These are phyloP conservation scores for Taiwanofungus camphoratus DNA, from an alignment of 1,284 basidiomycete genomes.

Conservation along the genomic window DNA sequence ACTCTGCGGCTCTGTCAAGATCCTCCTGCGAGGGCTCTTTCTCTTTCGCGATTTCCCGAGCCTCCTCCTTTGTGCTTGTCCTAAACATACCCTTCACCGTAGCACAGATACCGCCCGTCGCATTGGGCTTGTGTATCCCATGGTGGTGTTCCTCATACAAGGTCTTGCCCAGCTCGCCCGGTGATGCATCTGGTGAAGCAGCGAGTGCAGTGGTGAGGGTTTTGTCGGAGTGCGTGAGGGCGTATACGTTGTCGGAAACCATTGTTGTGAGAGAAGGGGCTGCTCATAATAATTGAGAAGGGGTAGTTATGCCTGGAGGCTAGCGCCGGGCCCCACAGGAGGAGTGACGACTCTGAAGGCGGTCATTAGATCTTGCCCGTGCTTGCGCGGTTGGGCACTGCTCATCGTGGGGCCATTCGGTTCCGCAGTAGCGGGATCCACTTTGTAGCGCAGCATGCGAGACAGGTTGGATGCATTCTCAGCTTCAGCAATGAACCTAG, in stretches of 20 bases:
- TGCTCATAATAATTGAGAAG: no score
- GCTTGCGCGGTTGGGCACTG: no score
- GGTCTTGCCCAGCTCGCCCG: slow-evolving; percentile 11
- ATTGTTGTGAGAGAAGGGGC: no score
- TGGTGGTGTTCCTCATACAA: slow-evolving; percentile 14
- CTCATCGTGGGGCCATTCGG: no score
- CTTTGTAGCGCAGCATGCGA: no score
- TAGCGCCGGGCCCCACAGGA: no score
- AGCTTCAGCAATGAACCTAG: no score
- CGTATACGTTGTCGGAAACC: slow-evolving; percentile 14
- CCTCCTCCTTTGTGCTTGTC: slow-evolving; percentile 4
- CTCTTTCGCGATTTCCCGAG: slow-evolving; percentile 8
- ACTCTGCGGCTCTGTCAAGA: slow-evolving; percentile 31
- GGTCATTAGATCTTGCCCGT: no score
- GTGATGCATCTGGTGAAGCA: slow-evolving; percentile 7
- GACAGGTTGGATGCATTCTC: no score
- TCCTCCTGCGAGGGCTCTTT: slow-evolving; percentile 25
- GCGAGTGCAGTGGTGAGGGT: slow-evolving; percentile 15
- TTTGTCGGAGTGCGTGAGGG: slow-evolving; percentile 16
- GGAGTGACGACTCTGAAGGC: no score
- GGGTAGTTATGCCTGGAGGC: no score
- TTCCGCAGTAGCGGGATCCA: no score
- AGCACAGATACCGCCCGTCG: slow-evolving; percentile 4
- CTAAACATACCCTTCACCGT: slow-evolving; percentile 9
- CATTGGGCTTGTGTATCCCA: slow-evolving; percentile 5